Evolutionary conservation across 2,329 filamentous ascomycete genomes (phyloP), one percentile per base, ranked within the genome.

Genomic region (Chrysoporthe austroafricana): DNA sequence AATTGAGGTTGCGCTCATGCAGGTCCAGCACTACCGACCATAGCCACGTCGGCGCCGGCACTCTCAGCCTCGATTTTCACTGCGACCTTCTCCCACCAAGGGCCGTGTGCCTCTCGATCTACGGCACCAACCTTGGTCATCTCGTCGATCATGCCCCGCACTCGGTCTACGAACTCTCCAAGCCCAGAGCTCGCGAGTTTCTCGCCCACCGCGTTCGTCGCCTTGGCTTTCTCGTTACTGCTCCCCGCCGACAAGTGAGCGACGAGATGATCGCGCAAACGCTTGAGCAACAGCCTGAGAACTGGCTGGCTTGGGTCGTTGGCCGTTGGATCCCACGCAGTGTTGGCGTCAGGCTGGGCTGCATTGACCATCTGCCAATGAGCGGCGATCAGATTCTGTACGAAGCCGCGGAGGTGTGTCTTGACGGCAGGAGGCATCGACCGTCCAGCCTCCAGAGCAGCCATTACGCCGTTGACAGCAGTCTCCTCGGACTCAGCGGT

Each of bases 21-120:
- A 32, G 62, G 36, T n/a, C 13, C 18, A 7, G 46, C 48, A 34
- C 7, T 32, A 8, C 36, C 48, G 13, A 9, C 34, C 48, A 56
- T 54, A 26, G 62, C 6, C n/a, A 43, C 50, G 32, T 46, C 50
- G 16, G 13, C 42, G 39, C 36, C 48, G 2, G 62, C 62, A 14
- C n/a, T 52, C 42, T 64, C 63, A 4, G 18, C 16, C 54, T 83
- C 82, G 36, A 87, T 82, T 75, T 84, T 86, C 70, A 83, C 83
- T 0, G 88, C 86, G 70, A 92, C 84, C 58, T 83, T 79, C 77
- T 92, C 90, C 83, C 92, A 94, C 90, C 90, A 93, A 56, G 80
- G 74, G 14, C 86, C 86, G 77, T 93, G 91, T 8, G 87, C 85
- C 69, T 87, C 88, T 70, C 89, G 84, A 75, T 94, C 91, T 5